Base-by-base conservation (phyloP, 2,329 filamentous ascomycete genomes). In the Epichloe typhina region DNA sequence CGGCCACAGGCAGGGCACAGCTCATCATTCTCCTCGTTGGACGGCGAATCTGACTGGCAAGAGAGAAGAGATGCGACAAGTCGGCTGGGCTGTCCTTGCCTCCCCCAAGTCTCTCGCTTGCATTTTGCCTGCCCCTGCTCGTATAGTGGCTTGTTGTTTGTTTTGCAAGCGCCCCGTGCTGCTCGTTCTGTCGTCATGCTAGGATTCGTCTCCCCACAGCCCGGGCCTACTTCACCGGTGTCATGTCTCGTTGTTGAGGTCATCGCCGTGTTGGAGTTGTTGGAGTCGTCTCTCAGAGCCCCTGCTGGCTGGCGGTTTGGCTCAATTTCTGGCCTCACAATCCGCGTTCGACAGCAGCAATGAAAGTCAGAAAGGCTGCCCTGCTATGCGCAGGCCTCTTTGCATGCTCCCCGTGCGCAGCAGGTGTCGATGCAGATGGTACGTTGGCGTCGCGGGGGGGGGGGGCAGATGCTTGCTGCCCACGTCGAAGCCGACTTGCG, bases 341-440 rank as follows among this genome's bases (percentile, higher is more conserved):
- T 15, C 13, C 17, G 12, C n/a, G 2, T 4, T 5, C 12, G 19
- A 13, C n/a, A 47, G 47, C 17, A 36, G 55, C 41, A 13, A 60
- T 61, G 59, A 59, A 53, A 50, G 17, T 53, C 39, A 44, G 41
- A 17, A 42, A 52, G 37, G 41, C 43, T 40, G 35, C 51, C 48
- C 53, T 59, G 50, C 50, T 58, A 11, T 50, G 50, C 45, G 51
- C 54, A 46, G 50, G 51, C 21, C 19, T 58, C 36, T n/a, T 56
- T 3, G 48, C 44, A 50, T 48, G 52, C 15, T 51, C 50, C 9
- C 44, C 46, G 21, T 53, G 50, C 36, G 58, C 56, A n/a, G 58
- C 56, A n/a, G 41, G 46, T 45, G 45, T 40, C 37, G 57, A 54
- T 59, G 50, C 45, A 26, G 33, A 46, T 8, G 46, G 50, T 51